A percentile compares a stretch with the other conserved stretches of the same genome.
Conservation (phyloP, 2,329 filamentous ascomycete species). For the Aspergillus carbonarius region DNA sequence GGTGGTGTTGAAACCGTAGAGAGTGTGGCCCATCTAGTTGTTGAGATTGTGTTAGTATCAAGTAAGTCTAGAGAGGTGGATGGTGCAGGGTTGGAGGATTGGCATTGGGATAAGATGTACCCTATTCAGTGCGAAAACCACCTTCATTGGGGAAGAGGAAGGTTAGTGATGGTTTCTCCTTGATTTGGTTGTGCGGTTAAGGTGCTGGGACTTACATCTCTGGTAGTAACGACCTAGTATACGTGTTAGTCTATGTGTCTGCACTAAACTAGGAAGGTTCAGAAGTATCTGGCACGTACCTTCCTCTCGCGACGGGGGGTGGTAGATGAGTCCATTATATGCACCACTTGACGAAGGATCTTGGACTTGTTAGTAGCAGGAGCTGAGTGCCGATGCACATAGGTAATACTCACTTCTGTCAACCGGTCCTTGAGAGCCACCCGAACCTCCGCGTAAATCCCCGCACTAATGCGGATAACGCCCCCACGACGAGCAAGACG, state of each 20-base stretch:
- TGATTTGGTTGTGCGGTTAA: background rate
- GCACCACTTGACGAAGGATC: constrained; percentile 26
- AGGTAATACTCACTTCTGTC: background rate
- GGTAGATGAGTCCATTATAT: constrained; percentile 20
- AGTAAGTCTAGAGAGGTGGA: background rate
- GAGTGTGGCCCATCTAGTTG: constrained; percentile 15
- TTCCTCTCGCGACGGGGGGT: constrained; percentile 5
- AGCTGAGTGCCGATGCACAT: background rate
- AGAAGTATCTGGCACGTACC: constrained; percentile 10
- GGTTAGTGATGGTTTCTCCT: background rate
- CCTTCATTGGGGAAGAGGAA: constrained; percentile 4
- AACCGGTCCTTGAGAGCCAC: constrained; percentile 22
- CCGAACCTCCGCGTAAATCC: constrained; percentile 31
- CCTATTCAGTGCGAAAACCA: constrained; percentile 14
- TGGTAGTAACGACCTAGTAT: constrained; percentile 13
- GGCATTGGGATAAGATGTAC: constrained; percentile 5
- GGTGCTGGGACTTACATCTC: constrained; percentile 16
- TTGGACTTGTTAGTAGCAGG: background rate
- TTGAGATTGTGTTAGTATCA: background rate
- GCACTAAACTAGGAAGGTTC: background rate
- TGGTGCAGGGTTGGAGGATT: background rate
- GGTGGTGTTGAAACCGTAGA: constrained; percentile 14
- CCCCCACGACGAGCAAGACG: constrained; percentile 40
- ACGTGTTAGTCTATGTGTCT: background rate
- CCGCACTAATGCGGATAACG: constrained; percentile 26